Percentiles rank a stretch among this genome's conserved stretches.
Evolutionary conservation across 345 rosid species (phyloP).

Genomic region (Draba incana): DNA sequence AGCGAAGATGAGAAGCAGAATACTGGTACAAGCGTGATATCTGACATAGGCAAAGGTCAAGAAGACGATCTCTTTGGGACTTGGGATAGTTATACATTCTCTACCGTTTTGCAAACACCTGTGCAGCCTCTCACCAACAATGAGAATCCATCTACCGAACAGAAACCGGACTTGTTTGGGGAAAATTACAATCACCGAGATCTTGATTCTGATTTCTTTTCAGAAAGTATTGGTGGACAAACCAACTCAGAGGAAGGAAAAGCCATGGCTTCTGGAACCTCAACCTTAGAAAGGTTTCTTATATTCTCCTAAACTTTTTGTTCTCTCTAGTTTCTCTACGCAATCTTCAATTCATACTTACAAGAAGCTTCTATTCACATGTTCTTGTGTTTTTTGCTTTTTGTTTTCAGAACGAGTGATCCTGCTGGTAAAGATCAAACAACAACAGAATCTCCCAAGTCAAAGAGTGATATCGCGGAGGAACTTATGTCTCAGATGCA

Average conservation of each 20-base stretch:
- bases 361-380: conserved; percentile 14
- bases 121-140: conserved; percentile 37
- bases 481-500: conserved; percentile 76
- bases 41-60: conserved; percentile 43
- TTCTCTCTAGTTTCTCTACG: background rate
- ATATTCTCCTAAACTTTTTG: background rate
- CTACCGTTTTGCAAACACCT: conserved; percentile 43
- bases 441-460: too few species aligned
- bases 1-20: conserved; percentile 40
- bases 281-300: conserved; percentile 53
- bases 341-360: conserved; percentile 14
- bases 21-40: conserved; percentile 34
- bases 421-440: conserved; percentile 39
- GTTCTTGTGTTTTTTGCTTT: background rate
- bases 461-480: conserved; percentile 51
- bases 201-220: conserved; percentile 50
- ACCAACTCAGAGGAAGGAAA: conserved; percentile 37
- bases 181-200: conserved; percentile 33
- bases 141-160: conserved; percentile 39
- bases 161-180: conserved; percentile 46
- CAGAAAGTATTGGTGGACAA: conserved; percentile 41
- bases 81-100: conserved; percentile 70
- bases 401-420: conserved; percentile 45
- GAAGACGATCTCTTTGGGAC: conserved; percentile 59
- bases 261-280: conserved; percentile 42